Conservation (phyloP, 2,329 filamentous ascomycete species). For the Fusarium gaditjirri region DNA sequence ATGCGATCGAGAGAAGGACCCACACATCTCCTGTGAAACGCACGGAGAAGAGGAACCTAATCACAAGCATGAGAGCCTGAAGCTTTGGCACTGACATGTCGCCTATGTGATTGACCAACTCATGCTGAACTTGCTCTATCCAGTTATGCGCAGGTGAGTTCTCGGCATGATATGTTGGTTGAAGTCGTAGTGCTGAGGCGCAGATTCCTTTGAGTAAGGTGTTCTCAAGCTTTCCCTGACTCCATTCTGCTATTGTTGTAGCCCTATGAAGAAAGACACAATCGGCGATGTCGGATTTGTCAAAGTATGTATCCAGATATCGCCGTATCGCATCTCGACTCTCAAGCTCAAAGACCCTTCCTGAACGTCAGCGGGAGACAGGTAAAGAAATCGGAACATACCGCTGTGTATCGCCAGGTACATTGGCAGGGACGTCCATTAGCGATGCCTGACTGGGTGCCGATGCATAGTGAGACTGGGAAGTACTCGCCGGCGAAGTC, state of each 20-base stretch:
- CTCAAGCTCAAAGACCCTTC: constrained; percentile 27
- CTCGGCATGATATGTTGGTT: not conserved
- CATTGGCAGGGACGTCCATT: not conserved
- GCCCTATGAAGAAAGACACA: constrained; percentile 40
- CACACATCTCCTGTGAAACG: constrained; percentile 32
- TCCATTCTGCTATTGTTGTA: constrained; percentile 41
- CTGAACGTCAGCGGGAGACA: not conserved
- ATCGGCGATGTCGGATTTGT: constrained; percentile 23
- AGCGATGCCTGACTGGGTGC: not conserved
- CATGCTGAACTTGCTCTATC: constrained; percentile 37
- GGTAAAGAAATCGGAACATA: not conserved
- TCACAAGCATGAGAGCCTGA: constrained; percentile 36
- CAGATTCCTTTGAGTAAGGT: constrained; percentile 37
- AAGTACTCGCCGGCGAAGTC: constrained; percentile 11
- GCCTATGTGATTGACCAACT: constrained; percentile 3
- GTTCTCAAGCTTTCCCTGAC: constrained; percentile 29
- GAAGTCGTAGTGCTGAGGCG: constrained; percentile 8
- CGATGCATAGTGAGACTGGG: constrained; percentile 7
- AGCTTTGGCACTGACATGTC: constrained; percentile 25
- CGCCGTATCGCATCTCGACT: not conserved
- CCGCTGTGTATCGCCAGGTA: not conserved
- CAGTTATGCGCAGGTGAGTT: constrained; percentile 6
- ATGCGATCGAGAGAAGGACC: constrained; percentile 39
- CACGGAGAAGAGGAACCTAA: constrained; percentile 26
- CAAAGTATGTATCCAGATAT: constrained; percentile 41